Base-by-base conservation (phyloP, 1,139 yeast genomes). In the Saccharomyces uvarum region DNA sequence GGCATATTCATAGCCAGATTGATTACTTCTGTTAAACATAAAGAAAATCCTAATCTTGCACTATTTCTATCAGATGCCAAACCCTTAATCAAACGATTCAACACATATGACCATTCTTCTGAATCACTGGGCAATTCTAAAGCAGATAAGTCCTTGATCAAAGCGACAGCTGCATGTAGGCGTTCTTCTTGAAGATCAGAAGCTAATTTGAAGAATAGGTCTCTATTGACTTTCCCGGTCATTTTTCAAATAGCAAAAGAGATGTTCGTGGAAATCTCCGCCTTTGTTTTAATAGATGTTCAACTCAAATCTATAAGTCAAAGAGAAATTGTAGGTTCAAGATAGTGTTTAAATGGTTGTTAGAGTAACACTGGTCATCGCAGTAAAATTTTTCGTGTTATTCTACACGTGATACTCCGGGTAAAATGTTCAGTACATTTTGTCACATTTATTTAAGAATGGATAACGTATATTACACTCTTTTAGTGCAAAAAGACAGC, bases 41-140 rank as follows among this genome's bases (percentile, higher is more conserved):
- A 81, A 2, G 96, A 88, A 64, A 86, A 91, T 1, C 99, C 99
- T 47, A 88, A 73, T 55, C 97, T 75, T 1, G 97, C 95, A 51
- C 90, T 78, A 48, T 88, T 96, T 65, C 95, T 80, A 19, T 90
- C 80, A 11, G 96, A 86, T 8, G 88, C 78, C 49, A 93, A 75
- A 51, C 98, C 98, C 61, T 83, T 84, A 56, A 88, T 78, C 57
- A 93, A 75, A 64, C 98, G 78, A 57, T 80, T 81, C 55, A 88
- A 73, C 0, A 96, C 95, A 67, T 93, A 91, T 52, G 80, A 79
- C 90, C 95, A 89, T 64, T 90, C 97, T 7, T 74, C 69, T 53
- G 80, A 70, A 11, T 72, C 72, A 9, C 70, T 78, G 1, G 71
- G 70, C 8, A 75, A 66, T 8, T 48, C 50, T 19, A 67, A 54